Conservation (phyloP, 2,329 filamentous ascomycete genomes). For the Cryphonectria japonica region DNA sequence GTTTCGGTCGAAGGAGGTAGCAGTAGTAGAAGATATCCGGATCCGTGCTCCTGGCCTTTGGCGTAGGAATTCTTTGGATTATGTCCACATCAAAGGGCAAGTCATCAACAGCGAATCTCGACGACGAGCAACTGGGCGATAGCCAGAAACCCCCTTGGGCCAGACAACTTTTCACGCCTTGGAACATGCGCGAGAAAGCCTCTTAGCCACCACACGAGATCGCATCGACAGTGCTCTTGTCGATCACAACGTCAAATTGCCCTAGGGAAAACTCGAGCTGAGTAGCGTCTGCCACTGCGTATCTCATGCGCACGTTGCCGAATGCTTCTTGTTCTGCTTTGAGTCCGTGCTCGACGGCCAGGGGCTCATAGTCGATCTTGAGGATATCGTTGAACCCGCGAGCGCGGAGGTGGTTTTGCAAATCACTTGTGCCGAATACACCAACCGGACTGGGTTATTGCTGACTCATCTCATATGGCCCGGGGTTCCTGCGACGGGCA, state of each 20-base stretch:
- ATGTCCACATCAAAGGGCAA: conserved; percentile 49
- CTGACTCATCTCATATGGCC: too few species aligned
- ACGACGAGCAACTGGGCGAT: conserved; percentile 51
- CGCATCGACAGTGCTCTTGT: conserved; percentile 55
- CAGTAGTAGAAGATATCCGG: conserved; percentile 53
- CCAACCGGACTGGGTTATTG: too few species aligned
- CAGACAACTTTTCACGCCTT: conserved; percentile 42
- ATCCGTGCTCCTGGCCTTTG: conserved; percentile 46
- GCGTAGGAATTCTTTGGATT: conserved; percentile 46
- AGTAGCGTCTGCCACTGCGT: conserved; percentile 51
- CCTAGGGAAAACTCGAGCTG: conserved; percentile 34
- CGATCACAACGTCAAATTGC: conserved; percentile 48
- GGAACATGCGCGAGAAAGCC: conserved; percentile 44
- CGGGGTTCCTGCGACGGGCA: too few species aligned
- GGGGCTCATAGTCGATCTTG: conserved; percentile 55
- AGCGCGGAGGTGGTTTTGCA: conserved; percentile 51
- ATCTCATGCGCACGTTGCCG: conserved; percentile 48
- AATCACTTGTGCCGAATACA: conserved; percentile 50
- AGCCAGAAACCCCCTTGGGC: conserved; percentile 48
- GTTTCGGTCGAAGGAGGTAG: conserved; percentile 45
- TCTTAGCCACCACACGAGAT: conserved; percentile 49
- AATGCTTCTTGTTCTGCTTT: conserved; percentile 46
- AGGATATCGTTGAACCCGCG: conserved; percentile 48
- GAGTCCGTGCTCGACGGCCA: conserved; percentile 49
- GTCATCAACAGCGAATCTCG: conserved; percentile 43